These are phyloP conservation scores for Marasmius oreades DNA, from an alignment of 1,284 basidiomycete genomes.

Conservation along the genomic window DNA sequence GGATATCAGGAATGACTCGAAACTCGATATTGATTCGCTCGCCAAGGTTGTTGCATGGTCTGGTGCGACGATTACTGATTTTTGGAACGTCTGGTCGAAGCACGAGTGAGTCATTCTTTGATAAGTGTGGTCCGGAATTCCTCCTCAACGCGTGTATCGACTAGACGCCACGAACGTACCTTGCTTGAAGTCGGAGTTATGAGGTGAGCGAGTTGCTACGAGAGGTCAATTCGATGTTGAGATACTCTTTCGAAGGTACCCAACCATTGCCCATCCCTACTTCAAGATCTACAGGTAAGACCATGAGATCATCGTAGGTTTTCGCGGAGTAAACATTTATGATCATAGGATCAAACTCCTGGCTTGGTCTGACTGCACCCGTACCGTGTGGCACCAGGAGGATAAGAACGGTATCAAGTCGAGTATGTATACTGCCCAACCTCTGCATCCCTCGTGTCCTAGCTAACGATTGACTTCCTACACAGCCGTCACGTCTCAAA, in stretches of 20 bases:
- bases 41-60: conserved; percentile 5
- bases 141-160: neutral
- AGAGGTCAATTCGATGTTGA: neutral
- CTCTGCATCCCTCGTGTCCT: no score
- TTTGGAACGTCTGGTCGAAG: neutral
- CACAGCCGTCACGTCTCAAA: no score
- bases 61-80: conserved; percentile 2
- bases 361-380: conserved; percentile 3
- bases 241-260: neutral
- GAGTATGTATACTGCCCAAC: neutral
- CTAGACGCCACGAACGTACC: conserved; percentile 4
- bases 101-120: conserved; percentile 1
- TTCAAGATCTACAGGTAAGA: conserved; percentile 6
- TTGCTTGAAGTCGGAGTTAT: conserved; percentile 4
- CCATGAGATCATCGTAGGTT: neutral
- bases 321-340: neutral
- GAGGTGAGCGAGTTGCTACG: neutral
- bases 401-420: conserved; percentile 5
- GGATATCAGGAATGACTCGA: neutral
- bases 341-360: neutral
- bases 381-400: neutral
- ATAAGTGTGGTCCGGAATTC: neutral
- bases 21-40: conserved; percentile 3
- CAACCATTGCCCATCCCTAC: neutral
- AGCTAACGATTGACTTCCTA: no score